Conservation (phyloP, 2,329 filamentous ascomycete species). For the Chaetomiaceae sp. region DNA sequence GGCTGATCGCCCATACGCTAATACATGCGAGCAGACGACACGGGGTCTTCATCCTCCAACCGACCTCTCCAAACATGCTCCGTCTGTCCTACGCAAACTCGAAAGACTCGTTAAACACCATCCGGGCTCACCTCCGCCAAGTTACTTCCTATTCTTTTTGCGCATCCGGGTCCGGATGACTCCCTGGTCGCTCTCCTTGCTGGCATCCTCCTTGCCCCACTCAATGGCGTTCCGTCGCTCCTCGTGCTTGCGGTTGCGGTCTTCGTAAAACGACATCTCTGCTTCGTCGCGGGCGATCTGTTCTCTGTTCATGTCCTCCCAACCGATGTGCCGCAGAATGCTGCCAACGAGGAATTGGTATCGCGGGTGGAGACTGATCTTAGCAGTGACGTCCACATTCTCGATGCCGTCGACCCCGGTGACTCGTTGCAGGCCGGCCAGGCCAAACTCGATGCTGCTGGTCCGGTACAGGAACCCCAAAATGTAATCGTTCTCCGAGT, state of each 20-base stretch:
- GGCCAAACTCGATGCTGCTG: constrained; percentile 72
- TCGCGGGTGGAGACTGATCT: constrained; percentile 62
- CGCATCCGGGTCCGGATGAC: constrained; percentile 22
- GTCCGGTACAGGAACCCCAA: constrained; percentile 83
- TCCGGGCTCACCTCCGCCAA: neutral
- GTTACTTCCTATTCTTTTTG: constrained; percentile 22
- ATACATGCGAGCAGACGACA: constrained; percentile 7
- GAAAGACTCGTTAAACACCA: neutral
- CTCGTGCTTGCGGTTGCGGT: constrained; percentile 23
- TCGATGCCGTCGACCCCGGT: constrained; percentile 60
- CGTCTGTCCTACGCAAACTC: neutral
- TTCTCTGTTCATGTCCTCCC: constrained; percentile 56
- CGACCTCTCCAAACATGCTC: constrained; percentile 5
- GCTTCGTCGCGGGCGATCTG: constrained; percentile 31
- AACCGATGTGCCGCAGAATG: constrained; percentile 60
- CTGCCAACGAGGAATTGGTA: constrained; percentile 63
- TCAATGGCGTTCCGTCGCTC: constrained; percentile 22
- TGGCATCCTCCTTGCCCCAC: constrained; percentile 11
- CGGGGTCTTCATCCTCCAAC: neutral
- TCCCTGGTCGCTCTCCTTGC: constrained; percentile 18
- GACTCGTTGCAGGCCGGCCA: constrained; percentile 76
- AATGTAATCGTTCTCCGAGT: constrained; percentile 79
- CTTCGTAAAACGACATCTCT: constrained; percentile 27
- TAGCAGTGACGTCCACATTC: constrained; percentile 60
- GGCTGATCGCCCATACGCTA: constrained; percentile 5